Conservation (phyloP, 1,284 basidiomycete genomes). For the Leccinum proximum region DNA sequence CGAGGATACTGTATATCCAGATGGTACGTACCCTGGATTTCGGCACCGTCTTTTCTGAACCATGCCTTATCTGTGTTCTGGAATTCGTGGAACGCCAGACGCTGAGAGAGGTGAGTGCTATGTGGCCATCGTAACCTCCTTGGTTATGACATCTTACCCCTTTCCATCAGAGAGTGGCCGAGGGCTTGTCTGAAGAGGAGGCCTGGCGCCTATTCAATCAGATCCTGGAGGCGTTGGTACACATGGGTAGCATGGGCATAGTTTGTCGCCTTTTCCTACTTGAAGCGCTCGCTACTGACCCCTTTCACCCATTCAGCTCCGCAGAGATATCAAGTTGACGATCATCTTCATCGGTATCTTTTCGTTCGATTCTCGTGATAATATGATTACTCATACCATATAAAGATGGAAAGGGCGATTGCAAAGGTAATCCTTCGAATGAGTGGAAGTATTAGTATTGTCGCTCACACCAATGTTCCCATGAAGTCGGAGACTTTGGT, state of each 20-base stretch:
- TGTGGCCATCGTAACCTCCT: neutral
- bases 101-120: constrained; percentile 59
- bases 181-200: constrained; percentile 80
- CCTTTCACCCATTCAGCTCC: constrained; percentile 45
- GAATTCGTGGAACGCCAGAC: constrained; percentile 90
- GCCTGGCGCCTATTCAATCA: constrained; percentile 91
- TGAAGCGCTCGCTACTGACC: constrained; percentile 2
- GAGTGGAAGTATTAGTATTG: neutral
- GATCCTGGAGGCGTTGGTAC: constrained; percentile 89
- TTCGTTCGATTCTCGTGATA: neutral
- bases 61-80: constrained; percentile 33
- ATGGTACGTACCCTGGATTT: constrained; percentile 54
- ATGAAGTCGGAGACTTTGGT: constrained; percentile 87
- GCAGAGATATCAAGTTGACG: constrained; percentile 90
- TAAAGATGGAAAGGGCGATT: constrained; percentile 82
- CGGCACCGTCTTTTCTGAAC: neutral
- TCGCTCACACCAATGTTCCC: neutral
- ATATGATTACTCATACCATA: neutral
- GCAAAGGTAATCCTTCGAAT: constrained; percentile 62
- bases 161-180: constrained; percentile 61
- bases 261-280: constrained; percentile 32
- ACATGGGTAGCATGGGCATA: constrained; percentile 88
- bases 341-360: constrained; percentile 86
- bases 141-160: constrained; percentile 1
- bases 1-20: constrained; percentile 82